Base-by-base conservation (phyloP, 495 filamentous ascomycete genomes). In the Lophiotrema nucula region DNA sequence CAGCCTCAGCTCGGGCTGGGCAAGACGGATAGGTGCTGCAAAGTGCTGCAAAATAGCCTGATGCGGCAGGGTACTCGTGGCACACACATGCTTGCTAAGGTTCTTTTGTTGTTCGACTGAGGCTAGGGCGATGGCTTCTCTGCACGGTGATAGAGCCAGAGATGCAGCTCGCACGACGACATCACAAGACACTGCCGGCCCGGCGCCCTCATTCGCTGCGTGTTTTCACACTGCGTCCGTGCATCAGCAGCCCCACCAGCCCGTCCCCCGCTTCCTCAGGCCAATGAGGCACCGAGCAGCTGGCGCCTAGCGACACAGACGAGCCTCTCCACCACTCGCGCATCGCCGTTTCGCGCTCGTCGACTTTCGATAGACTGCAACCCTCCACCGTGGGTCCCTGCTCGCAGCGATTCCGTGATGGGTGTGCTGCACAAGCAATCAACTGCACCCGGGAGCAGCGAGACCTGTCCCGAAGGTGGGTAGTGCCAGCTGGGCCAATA, bases 81-180 rank as follows among this genome's bases (percentile, higher is more conserved):
- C 37, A 53, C 23, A n/a, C n/a, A n/a, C n/a, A n/a, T n/a, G n/a
- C n/a, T n/a, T n/a, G n/a, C n/a, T 25, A 60, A 48, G 27, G 43
- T 27, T 43, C 11, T 46, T 35, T 10, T 21, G 11, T 21, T 43
- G 39, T 43, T 43, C 19, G 10, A 6, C n/a, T 18, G 39, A 21
- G 11, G 19, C 21, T 43, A 13, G 47, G 37, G 15, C 48, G 28
- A 53, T n/a, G n/a, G n/a, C n/a, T 25, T 16, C 12, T 16, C 52
- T 66, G 63, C 63, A 58, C 58, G 49, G 63, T 66, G 63, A 66
- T 60, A 22, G 62, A 42, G 41, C 41, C 62, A 52, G 35, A 46
- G 37, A 54, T 43, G 60, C 60, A 53, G 43, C 27, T 39, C 37
- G 10, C 39, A 21, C 25, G 11, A 19, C 33, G 27, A 46, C 51